These are phyloP conservation scores for Colletotrichum sp. DNA, from an alignment of 2,329 filamentous ascomycete genomes.

Conservation along the genomic window DNA sequence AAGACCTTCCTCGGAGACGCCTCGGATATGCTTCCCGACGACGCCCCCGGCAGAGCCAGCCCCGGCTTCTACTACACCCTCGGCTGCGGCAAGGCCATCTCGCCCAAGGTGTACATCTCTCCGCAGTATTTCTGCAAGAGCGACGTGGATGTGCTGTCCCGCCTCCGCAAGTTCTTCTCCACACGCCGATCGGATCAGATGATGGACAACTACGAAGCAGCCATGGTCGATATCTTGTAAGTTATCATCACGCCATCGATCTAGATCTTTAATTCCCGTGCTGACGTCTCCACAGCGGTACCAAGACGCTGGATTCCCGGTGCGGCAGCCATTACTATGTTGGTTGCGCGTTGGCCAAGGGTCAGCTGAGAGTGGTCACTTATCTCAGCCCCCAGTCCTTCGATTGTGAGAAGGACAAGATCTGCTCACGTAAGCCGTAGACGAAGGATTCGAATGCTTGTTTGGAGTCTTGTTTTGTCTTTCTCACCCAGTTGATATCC, in stretches of 20 bases:
- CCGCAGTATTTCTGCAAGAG: slow-evolving; percentile 11
- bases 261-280: neutral
- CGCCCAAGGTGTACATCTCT: slow-evolving; percentile 15
- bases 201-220: slow-evolving; percentile 19
- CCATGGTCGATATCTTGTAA: slow-evolving; percentile 14
- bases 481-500: neutral
- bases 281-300: neutral
- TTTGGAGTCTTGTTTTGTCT: neutral
- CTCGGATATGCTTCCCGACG: neutral
- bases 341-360: slow-evolving; percentile 12
- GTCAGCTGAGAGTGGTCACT: slow-evolving; percentile 14
- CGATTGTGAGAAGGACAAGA: slow-evolving; percentile 11
- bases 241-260: neutral
- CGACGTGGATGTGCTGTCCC: slow-evolving; percentile 5
- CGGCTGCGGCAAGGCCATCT: slow-evolving; percentile 6
- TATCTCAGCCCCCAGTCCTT: slow-evolving; percentile 18
- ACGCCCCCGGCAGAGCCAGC: slow-evolving; percentile 8
- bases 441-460: neutral
- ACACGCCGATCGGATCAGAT: slow-evolving; percentile 9
- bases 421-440: neutral
- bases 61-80: slow-evolving; percentile 19
- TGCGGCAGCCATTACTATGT: slow-evolving; percentile 19
- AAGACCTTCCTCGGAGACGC: neutral
- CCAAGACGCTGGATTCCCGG: slow-evolving; percentile 6
- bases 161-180: slow-evolving; percentile 16